These are phyloP conservation scores for Podospora bellae-mahoneyi DNA, from an alignment of 495 filamentous ascomycete species.

Conservation along the genomic window DNA sequence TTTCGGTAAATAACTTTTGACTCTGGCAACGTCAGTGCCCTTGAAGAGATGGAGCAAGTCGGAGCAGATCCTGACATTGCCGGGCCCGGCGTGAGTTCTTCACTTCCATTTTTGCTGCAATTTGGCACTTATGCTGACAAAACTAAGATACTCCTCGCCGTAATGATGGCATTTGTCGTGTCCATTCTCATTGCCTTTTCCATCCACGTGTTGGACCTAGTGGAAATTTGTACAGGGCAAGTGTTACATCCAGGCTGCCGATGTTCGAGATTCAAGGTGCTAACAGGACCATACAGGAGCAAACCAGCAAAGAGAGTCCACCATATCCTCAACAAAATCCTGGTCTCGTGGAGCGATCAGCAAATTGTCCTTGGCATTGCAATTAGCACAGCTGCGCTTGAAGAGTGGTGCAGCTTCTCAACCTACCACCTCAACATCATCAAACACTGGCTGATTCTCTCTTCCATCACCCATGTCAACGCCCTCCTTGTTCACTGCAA, in stretches of 20 bases:
- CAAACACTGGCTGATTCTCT: constrained; percentile 13
- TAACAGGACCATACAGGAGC: not conserved
- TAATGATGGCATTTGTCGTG: not conserved
- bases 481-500: constrained; percentile 14
- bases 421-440: constrained; percentile 16
- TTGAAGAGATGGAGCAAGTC: not conserved
- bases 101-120: too few relatives aligned
- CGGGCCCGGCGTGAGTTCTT: not conserved
- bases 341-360: constrained; percentile 13
- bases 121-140: too few relatives aligned
- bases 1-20: not conserved
- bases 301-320: not conserved
- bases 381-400: constrained; percentile 13
- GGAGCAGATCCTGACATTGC: not conserved
- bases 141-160: not conserved
- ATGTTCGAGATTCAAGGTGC: too few relatives aligned
- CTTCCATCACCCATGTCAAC: constrained; percentile 12
- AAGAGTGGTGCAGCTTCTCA: constrained; percentile 10
- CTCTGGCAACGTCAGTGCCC: not conserved
- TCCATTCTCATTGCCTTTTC: not conserved
- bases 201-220: not conserved
- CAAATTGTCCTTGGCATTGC: constrained; percentile 13
- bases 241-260: not conserved
- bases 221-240: not conserved
- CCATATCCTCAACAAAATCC: not conserved